Evolutionary conservation across 805 yeast species (phyloP).

Genomic region (Candida lessepsii): DNA sequence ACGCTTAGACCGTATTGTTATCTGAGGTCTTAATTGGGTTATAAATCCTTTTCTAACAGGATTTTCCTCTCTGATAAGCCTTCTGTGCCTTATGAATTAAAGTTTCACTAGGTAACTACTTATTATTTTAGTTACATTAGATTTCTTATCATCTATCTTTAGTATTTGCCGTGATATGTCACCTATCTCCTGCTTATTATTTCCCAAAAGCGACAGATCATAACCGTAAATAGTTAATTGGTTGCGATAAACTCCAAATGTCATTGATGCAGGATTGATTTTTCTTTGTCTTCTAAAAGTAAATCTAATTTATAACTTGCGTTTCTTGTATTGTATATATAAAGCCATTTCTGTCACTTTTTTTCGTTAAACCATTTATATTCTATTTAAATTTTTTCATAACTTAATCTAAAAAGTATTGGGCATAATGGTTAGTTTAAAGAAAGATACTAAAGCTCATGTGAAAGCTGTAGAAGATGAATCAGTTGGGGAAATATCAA

Average conservation of each 20-base stretch:
- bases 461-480: constrained; percentile 9
- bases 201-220: background rate
- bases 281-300: background rate
- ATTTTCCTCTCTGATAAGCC: background rate
- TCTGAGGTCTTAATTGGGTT: background rate
- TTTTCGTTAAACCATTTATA: too few species aligned
- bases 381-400: too few species aligned
- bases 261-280: constrained; percentile 1
- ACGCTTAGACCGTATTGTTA: constrained; percentile 1
- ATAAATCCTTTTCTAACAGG: constrained; percentile 5
- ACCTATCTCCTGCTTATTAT: too few species aligned
- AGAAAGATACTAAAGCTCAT: constrained; percentile 4
- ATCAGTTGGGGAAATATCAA: constrained; percentile 14
- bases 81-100: too few species aligned
- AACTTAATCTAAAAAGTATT: too few species aligned
- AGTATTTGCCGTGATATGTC: too few species aligned
- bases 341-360: too few species aligned
- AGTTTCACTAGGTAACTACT: background rate
- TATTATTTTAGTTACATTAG: too few species aligned
- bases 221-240: constrained; percentile 1
- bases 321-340: background rate
- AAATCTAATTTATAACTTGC: constrained; percentile 1
- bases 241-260: constrained; percentile 5
- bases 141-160: too few species aligned
- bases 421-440: constrained; percentile 1